phyloP scores from a whole-genome alignment of 306 rosid species.

The Rosa chinensis region DNA sequence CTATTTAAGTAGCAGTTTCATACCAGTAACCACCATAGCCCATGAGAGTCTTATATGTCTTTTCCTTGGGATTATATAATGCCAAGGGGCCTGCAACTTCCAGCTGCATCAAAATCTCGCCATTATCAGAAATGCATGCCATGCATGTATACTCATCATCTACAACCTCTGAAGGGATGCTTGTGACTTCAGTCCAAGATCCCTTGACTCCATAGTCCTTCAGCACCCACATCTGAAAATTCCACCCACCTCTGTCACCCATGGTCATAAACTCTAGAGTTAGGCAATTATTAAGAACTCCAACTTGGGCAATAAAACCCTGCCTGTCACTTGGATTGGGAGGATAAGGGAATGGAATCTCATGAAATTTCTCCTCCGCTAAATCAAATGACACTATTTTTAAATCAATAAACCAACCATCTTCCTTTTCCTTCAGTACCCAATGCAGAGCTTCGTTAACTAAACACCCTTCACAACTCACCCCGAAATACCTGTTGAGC shows the following conservation, averaged over 20 bases:
- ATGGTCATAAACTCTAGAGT: not conserved
- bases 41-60: not conserved
- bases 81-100: not conserved
- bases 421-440: not conserved
- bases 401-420: not conserved
- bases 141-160: not conserved
- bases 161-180: not conserved
- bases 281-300: not conserved
- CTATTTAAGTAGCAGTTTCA: not conserved
- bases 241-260: not conserved
- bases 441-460: not conserved
- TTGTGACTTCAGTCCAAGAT: not conserved
- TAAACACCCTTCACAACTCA: not conserved
- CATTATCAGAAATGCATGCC: not conserved
- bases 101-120: not conserved
- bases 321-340: no score
- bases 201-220: not conserved
- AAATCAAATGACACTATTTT: not conserved
- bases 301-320: not conserved
- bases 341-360: not conserved
- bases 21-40: not conserved
- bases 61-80: not conserved
- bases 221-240: not conserved
- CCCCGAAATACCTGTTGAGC: not conserved
- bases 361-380: not conserved